Base-by-base conservation (phyloP, 345 rosid genomes). In the Luvunga scandens region DNA sequence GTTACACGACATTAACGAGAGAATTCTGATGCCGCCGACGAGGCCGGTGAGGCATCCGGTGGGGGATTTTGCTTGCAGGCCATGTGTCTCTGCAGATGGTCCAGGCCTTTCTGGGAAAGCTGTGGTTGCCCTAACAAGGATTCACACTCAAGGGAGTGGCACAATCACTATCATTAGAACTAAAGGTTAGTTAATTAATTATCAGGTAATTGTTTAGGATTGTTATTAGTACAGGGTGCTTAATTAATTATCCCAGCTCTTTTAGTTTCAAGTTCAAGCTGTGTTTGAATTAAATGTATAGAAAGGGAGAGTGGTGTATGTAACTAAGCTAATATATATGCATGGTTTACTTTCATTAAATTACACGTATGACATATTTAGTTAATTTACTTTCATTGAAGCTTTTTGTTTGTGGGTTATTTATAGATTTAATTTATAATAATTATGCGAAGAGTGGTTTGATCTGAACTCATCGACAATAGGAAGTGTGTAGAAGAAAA, bases 111-210 rank as follows among this genome's bases (percentile, higher is more conserved):
- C 99, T 1, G 99, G 99, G 18, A 96, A 96, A 83, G 87, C 95
- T 4, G 93, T 96, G 69, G 97, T 96, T 84, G 97, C 97, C 56
- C 94, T 96, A 21, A 96, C 99, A 9, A 90, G 87, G 85, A 90
- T 96, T 78, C 97, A 94, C 60, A 96, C 99, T 22, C 97, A 89
- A 80, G 98, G 98, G 34, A 90, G 89, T 85, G 99, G 99, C 82
- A 94, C 98, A 5, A 90, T 96, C 82, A 96, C 99, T n/a, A 96
- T 96, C 61, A 90, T 96, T 61, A 90, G 99, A 87, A 96, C 99
- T 81, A 96, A 82, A 86, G 97, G 94, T 72, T 91, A 82, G 90
- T 39, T 45, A 48, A 65, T 34, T 34, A 34, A 34, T 34, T 34
- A 34, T 69, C 71, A 69, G 34, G 21, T 22, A 22, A 2, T 24